phyloP scores from a whole-genome alignment of 257 asterid genomes.

The Fraxinus americana region DNA sequence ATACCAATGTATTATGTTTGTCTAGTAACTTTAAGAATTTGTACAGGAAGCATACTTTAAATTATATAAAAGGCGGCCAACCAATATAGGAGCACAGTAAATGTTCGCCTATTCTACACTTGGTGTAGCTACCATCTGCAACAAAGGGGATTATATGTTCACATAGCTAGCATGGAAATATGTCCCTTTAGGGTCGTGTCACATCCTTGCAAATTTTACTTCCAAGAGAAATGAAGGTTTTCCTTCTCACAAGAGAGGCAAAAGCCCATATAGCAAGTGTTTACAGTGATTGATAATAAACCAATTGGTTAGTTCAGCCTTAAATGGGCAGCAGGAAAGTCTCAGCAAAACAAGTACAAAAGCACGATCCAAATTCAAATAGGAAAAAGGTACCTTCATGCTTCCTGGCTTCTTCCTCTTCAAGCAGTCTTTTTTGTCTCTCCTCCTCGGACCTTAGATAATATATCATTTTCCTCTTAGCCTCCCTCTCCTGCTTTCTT shows the following conservation, averaged over 20 bases:
- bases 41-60: too few species aligned
- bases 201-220: slow-evolving; percentile 3
- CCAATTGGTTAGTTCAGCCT: neutral
- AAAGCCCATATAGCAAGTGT: neutral
- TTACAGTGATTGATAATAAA: neutral
- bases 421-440: slow-evolving; percentile 60
- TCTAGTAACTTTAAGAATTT: too few species aligned
- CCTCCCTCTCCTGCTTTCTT: slow-evolving; percentile 67
- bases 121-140: too few species aligned
- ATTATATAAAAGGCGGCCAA: too few species aligned
- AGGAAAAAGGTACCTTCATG: slow-evolving; percentile 66
- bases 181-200: neutral
- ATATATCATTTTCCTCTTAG: slow-evolving; percentile 64
- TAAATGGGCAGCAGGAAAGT: neutral
- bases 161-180: neutral
- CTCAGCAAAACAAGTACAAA: neutral
- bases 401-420: slow-evolving; percentile 81
- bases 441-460: slow-evolving; percentile 73
- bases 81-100: too few species aligned
- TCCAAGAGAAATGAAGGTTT: neutral
- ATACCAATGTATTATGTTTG: too few species aligned
- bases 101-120: too few species aligned
- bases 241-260: too few species aligned
- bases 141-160: neutral
- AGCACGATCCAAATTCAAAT: neutral